Evolutionary conservation across 106 monocot genomes (phyloP), one percentile per base, ranked within the genome.

Genomic region (Narthecium ossifragum): DNA sequence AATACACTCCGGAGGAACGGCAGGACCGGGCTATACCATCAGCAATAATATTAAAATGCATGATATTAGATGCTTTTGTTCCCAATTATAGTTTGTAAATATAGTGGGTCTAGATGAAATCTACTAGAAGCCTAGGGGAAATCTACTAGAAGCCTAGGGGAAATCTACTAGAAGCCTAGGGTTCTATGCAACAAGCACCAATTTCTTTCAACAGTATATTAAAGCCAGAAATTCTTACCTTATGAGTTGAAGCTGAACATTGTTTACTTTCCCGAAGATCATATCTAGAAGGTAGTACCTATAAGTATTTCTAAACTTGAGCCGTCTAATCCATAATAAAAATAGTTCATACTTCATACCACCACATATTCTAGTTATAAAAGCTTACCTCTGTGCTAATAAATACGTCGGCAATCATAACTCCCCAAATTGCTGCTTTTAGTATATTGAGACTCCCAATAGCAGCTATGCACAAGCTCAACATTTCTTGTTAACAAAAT

Each of bases 401-500:
- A 62, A 53, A 90, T 96, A 46, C 64, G 39, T 90, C 94, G 86
- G 31, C 72, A 78, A 62, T 96, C 94, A 73, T 96, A 90, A 67
- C 90, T 96, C 23, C 94, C 86, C 41, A 96, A 52, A 96, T 96
- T 49, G 77, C 75, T 48, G 86, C 86, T 78, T 96, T 96, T 50
- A 77, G 73, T 7, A 90, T 43, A 34, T 78, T 63, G 50, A 96
- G 80, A 27, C 66, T 63, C 37, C 90, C 76, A 65, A 96, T 80
- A n/a, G n/a, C n/a, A n/a, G 67, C 83, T 96, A 78, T 64, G 73
- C 51, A 96, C 94, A 61, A 96, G 57, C 60, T 86, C 75, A 57
- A 96, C 80, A 80, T n/a, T 96, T 86, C 68, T 96, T 90, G 73
- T 96, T 78, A 26, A 89, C 94, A 75, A 78, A 96, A 71, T 96